Evolutionary conservation across 2,329 filamentous ascomycete species (phyloP), one percentile per base, ranked within the genome.

Genomic region (Fusarium succisae): DNA sequence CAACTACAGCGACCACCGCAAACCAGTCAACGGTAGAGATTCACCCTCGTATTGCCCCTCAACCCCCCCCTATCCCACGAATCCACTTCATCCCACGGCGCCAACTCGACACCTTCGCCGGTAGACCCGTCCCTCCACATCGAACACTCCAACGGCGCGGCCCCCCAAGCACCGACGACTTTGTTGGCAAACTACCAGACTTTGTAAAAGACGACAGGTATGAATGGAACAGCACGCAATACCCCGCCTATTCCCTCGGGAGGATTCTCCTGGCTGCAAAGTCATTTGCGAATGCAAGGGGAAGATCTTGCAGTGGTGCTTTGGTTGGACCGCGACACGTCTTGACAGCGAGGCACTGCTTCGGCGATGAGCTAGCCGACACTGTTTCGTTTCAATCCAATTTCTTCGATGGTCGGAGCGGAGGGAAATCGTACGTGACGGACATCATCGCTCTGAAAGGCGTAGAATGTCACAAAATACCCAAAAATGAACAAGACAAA

Each of bases 321-420:
- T 24, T 66, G 4, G 53, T 74, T n/a, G 70, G 70, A 2, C 70
- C 39, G 13, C 37, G 70, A 6, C 70, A 74, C n/a, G 44, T 63
- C 28, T 26, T 64, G 18, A 54, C 50, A 7, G 70, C 70, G 1
- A 38, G 28, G 3, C 70, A 74, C 28, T 73, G 70, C 28, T 8
- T 74, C 11, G 12, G 8, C 0, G 14, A 54, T 8, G 1, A 9
- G 2, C 4, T 39, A 2, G 14, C 30, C 7, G 30, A n/a, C 1
- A 22, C 17, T 13, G 37, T 41, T 5, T 14, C 18, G 6, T 69
- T 69, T 20, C n/a, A 47, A 12, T 55, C 65, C 13, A 64, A 54
- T 10, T 55, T 50, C 7, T 55, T 50, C 14, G 44, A 70, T 2
- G 59, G 26, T 3, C 30, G 24, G 28, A 47, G 48, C 4, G 35